A percentile compares a stretch with the other conserved stretches of the same genome.
Conservation (phyloP, 2,329 filamentous ascomycete species). For the Nannizzia gypsea region DNA sequence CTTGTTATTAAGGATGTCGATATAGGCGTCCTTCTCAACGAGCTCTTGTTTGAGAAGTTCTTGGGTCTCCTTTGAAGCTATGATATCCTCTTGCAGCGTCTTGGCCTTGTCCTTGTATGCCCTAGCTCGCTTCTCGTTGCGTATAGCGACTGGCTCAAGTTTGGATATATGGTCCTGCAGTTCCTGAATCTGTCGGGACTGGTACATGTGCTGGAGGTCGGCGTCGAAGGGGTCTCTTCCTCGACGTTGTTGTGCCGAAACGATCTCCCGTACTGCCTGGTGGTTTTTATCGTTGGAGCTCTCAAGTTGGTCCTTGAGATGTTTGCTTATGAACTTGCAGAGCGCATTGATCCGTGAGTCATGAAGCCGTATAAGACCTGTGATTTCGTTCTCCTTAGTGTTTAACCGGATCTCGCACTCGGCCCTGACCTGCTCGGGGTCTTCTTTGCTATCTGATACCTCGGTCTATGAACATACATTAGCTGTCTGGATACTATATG, state of each 20-base stretch:
- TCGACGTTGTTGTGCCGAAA: constrained; percentile 7
- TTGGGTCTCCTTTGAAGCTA: constrained; percentile 34
- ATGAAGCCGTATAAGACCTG: constrained; percentile 8
- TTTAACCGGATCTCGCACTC: constrained; percentile 10
- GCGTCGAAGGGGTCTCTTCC: neutral
- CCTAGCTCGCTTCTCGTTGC: constrained; percentile 19
- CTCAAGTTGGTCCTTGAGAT: neutral
- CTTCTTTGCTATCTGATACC: neutral
- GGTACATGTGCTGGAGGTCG: neutral
- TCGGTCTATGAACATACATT: neutral
- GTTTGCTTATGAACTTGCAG: constrained; percentile 11
- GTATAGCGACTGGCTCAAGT: constrained; percentile 7
- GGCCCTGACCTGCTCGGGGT: constrained; percentile 6
- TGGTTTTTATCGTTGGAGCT: constrained; percentile 3
- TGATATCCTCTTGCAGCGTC: constrained; percentile 39
- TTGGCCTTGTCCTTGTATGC: constrained; percentile 39
- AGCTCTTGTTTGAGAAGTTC: constrained; percentile 18
- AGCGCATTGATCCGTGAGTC: constrained; percentile 9
- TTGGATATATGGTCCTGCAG: constrained; percentile 4
- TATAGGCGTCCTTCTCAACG: constrained; percentile 18
- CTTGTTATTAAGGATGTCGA: constrained; percentile 20
- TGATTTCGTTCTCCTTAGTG: constrained; percentile 11
- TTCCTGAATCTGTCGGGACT: constrained; percentile 5
- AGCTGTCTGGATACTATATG: neutral
- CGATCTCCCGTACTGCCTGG: constrained; percentile 1